phyloP scores from a whole-genome alignment of 2,329 filamentous ascomycete species.

The Fusarium scirpi region DNA sequence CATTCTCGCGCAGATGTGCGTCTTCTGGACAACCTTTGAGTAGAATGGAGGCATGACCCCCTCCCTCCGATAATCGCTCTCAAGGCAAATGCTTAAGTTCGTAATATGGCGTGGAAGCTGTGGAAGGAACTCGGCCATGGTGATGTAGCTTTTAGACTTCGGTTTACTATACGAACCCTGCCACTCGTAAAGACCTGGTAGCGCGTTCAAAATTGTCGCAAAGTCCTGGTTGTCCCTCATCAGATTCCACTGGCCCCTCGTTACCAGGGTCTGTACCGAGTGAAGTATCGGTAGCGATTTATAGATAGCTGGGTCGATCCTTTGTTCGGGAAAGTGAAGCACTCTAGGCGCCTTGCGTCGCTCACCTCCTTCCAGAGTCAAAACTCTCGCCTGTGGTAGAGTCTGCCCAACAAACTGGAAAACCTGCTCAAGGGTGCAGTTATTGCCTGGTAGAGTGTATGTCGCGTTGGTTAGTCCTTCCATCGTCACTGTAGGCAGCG shows the following conservation, averaged over 20 bases:
- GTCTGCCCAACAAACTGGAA: constrained; percentile 71
- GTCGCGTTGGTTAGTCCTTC: constrained; percentile 68
- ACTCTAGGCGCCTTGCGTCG: constrained; percentile 80
- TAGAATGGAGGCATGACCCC: constrained; percentile 70
- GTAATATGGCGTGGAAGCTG: constrained; percentile 68
- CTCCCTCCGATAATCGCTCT: constrained; percentile 78
- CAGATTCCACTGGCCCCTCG: constrained; percentile 82
- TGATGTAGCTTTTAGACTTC: constrained; percentile 79
- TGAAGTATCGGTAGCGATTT: constrained; percentile 60
- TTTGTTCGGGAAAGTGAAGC: constrained; percentile 49
- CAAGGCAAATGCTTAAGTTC: constrained; percentile 75
- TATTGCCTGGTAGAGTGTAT: constrained; percentile 71
- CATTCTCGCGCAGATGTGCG: constrained; percentile 75
- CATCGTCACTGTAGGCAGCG: constrained; percentile 65
- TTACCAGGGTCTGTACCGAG: constrained; percentile 74
- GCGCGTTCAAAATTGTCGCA: constrained; percentile 67
- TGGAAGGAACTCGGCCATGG: constrained; percentile 73
- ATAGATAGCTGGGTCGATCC: constrained; percentile 38
- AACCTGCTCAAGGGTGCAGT: constrained; percentile 77
- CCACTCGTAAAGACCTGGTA: constrained; percentile 75
- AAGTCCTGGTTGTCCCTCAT: constrained; percentile 75
- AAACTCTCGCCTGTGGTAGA: constrained; percentile 71
- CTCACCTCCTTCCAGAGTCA: constrained; percentile 82
- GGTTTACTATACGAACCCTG: constrained; percentile 76
- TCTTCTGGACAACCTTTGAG: constrained; percentile 67